Conservation (phyloP, 2,329 filamentous ascomycete species). For the Zymoseptoria ardabiliae region DNA sequence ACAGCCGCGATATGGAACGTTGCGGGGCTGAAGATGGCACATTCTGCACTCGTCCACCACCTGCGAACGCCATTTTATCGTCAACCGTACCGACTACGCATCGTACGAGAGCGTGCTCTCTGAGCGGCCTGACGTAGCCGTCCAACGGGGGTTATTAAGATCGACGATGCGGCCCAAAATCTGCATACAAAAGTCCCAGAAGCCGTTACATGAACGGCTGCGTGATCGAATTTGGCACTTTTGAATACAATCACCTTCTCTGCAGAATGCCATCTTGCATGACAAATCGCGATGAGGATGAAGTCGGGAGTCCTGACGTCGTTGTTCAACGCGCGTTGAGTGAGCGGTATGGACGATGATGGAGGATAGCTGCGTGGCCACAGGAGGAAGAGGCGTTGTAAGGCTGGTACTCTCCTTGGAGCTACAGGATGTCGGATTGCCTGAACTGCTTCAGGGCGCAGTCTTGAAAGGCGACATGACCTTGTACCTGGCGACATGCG, state of each 20-base stretch:
- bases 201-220: neutral
- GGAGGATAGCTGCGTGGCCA: neutral
- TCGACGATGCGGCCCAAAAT: neutral
- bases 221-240: neutral
- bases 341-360: neutral
- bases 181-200: neutral
- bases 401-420: neutral
- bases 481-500: neutral
- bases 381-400: neutral
- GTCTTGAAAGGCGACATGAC: neutral
- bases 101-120: neutral
- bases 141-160: neutral
- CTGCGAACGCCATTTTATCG: neutral
- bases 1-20: neutral
- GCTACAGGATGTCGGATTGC: neutral
- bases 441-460: neutral
- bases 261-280: neutral
- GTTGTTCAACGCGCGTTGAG: neutral
- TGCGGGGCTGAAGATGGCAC: neutral
- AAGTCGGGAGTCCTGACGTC: neutral
- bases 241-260: neutral
- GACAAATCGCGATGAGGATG: neutral
- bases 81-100: too few relatives aligned
- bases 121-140: neutral
- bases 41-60: neutral